Conservation (phyloP, 2,329 filamentous ascomycete species). For the Sphaerulina musiva region DNA sequence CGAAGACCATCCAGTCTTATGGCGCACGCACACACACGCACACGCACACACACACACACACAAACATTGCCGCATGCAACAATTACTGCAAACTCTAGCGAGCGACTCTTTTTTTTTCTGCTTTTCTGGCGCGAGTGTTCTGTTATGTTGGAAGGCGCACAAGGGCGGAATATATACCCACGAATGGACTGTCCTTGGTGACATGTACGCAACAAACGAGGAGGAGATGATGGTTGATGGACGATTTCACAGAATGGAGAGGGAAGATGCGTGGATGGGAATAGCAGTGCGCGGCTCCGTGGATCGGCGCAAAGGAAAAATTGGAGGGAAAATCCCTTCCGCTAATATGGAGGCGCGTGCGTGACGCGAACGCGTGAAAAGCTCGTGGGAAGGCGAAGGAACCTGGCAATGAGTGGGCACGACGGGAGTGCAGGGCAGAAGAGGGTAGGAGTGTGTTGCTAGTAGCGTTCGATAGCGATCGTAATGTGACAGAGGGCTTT, state of each 20-base stretch:
- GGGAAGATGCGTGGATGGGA: background rate
- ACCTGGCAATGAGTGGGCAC: constrained; percentile 1
- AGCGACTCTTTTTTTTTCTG: constrained; percentile 3
- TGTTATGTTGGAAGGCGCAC: constrained; percentile 2
- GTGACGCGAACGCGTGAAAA: constrained; percentile 9
- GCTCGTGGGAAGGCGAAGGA: background rate
- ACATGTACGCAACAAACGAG: background rate
- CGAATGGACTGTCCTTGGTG: constrained; percentile 1
- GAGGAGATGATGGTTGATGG: background rate
- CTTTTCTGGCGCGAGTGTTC: background rate
- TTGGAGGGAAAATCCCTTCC: constrained; percentile 1
- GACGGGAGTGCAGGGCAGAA: background rate
- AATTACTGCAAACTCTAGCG: constrained; percentile 1
- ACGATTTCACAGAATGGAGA: constrained; percentile 1
- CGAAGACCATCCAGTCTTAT: background rate
- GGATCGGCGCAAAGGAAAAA: background rate
- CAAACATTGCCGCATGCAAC: constrained; percentile 4
- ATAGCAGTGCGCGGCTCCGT: background rate
- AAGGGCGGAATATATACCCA: constrained; percentile 5
- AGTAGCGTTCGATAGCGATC: constrained; percentile 2
- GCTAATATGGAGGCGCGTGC: background rate
- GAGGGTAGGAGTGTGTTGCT: constrained; percentile 2
- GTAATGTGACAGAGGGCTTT: constrained; percentile 1
- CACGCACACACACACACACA: background rate
- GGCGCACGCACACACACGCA: background rate